A percentile compares a stretch with the other conserved stretches of the same genome.
phyloP scores from a whole-genome alignment of 176 grass and related monocot species.

The Oryza meridionalis region DNA sequence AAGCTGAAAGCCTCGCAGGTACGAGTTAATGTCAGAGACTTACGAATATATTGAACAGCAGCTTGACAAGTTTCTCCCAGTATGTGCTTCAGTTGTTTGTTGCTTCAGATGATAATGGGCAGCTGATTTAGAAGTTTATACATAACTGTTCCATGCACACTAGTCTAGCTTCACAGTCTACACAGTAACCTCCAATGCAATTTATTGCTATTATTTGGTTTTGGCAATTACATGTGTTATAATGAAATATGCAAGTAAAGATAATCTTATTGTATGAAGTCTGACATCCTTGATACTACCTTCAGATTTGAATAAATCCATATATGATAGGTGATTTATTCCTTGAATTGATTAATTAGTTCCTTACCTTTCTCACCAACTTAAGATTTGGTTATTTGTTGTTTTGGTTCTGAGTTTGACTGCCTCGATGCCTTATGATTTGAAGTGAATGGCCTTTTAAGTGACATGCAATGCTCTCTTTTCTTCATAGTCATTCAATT shows the following conservation, averaged over 20 bases:
- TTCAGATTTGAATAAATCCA: neutral
- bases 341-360: neutral
- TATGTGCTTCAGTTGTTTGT: neutral
- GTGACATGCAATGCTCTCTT: slow-evolving; percentile 8
- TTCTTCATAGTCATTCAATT: neutral
- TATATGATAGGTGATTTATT: neutral
- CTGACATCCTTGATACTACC: neutral
- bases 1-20: slow-evolving; percentile 80
- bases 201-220: neutral
- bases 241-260: neutral
- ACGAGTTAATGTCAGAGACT: slow-evolving; percentile 7
- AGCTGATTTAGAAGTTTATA: neutral
- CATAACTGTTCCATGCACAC: neutral
- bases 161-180: neutral
- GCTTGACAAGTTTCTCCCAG: neutral
- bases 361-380: slow-evolving; percentile 17
- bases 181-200: neutral
- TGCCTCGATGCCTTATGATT: neutral
- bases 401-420: neutral
- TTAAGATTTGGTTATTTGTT: slow-evolving; percentile 17
- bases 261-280: neutral
- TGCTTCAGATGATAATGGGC: neutral
- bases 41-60: slow-evolving; percentile 3
- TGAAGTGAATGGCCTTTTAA: slow-evolving; percentile 22
- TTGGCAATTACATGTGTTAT: neutral